Evolutionary conservation across 805 yeast species (phyloP).

Genomic region (Priceomyces haplophilus): DNA sequence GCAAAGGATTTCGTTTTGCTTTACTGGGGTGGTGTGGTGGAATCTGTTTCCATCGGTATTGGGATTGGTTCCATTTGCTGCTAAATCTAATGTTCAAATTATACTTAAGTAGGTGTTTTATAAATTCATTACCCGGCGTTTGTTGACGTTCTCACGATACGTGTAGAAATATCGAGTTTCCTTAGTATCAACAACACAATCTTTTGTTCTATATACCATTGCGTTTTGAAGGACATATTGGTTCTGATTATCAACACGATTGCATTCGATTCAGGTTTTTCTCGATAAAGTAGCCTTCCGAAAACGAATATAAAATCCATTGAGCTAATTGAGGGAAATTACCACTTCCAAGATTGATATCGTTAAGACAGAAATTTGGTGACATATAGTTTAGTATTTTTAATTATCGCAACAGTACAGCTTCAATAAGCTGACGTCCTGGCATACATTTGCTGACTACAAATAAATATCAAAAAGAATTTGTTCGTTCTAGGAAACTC

Average conservation of each 20-base stretch:
- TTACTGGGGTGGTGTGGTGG: conserved; percentile 31
- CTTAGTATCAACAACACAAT: background rate
- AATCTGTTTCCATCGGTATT: conserved; percentile 31
- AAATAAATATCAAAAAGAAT: no score
- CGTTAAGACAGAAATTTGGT: background rate
- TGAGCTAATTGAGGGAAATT: background rate
- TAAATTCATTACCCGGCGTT: conserved; percentile 1
- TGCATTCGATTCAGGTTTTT: background rate
- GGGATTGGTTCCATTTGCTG: conserved; percentile 34
- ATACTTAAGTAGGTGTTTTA: background rate
- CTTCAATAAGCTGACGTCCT: background rate
- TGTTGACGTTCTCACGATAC: background rate
- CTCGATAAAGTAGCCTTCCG: background rate
- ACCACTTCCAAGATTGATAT: background rate
- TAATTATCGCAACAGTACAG: background rate
- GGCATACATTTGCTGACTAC: no score
- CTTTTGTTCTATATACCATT: background rate
- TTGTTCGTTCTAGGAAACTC: background rate
- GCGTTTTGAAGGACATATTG: background rate
- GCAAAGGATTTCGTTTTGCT: conserved; percentile 31
- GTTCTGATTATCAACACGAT: background rate
- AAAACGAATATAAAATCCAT: background rate
- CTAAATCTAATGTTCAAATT: conserved; percentile 7
- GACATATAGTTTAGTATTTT: background rate
- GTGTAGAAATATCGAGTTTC: background rate